A percentile compares a stretch with the other conserved stretches of the same genome.
These are phyloP conservation scores for Tetradesmus obliquus DNA, from an alignment of 139 green algal species.

Conservation along the genomic window DNA sequence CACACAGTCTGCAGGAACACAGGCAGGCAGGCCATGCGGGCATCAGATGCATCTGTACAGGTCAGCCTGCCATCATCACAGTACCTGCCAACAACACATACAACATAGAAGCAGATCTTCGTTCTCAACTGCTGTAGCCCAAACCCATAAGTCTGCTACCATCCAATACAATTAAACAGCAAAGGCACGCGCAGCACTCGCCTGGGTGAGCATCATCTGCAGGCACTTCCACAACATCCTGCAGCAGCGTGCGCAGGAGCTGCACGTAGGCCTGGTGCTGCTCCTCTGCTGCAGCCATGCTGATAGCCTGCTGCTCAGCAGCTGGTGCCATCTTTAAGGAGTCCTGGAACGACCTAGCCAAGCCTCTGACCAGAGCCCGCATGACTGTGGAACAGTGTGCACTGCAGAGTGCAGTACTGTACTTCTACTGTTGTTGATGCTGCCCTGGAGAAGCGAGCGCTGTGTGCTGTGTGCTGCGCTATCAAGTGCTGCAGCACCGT, in stretches of 20 bases:
- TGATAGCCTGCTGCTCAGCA: neutral
- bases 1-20: neutral
- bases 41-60: neutral
- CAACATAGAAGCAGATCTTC: no score
- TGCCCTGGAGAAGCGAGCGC: neutral
- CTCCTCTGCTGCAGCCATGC: neutral
- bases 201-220: constrained; percentile 32
- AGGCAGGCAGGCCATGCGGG: no score
- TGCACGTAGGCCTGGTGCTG: neutral
- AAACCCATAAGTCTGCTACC: no score
- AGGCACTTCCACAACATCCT: neutral
- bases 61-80: no score
- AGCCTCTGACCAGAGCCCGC: neutral
- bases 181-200: neutral
- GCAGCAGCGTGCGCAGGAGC: neutral
- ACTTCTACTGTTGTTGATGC: neutral
- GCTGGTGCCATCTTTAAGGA: neutral
- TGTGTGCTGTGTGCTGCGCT: neutral
- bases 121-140: no score
- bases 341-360: neutral
- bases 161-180: no score
- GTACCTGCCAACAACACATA: no score
- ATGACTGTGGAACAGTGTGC: neutral
- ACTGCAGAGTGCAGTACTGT: neutral
- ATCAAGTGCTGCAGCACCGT: neutral